Evolutionary conservation across 2,329 filamentous ascomycete species (phyloP).

Genomic region (Cladosporium velox): DNA sequence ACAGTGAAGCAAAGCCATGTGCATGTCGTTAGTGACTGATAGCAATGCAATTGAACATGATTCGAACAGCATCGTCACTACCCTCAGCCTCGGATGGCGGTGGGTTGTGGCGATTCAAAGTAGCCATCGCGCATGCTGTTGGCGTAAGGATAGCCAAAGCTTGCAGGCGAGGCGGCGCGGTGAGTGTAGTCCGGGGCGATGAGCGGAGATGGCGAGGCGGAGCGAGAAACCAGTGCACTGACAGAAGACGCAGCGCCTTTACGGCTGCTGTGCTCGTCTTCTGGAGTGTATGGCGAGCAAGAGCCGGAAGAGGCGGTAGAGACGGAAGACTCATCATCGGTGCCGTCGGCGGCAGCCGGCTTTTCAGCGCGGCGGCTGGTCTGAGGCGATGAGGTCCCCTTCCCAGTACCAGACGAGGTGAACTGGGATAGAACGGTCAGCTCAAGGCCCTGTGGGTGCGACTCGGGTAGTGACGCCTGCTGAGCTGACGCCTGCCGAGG

Average conservation of each 20-base stretch:
- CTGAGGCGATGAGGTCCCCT: slow-evolving; percentile 24
- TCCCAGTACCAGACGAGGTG: slow-evolving; percentile 35
- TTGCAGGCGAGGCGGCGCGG: slow-evolving; percentile 36
- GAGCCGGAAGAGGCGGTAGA: slow-evolving; percentile 31
- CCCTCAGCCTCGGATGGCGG: slow-evolving; percentile 40
- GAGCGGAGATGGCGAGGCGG: slow-evolving; percentile 36
- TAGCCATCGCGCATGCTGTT: slow-evolving; percentile 36
- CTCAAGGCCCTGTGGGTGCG: slow-evolving; percentile 24
- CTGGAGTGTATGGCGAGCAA: slow-evolving; percentile 30
- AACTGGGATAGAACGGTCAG: slow-evolving; percentile 39
- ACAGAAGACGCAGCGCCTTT: slow-evolving; percentile 25
- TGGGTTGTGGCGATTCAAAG: slow-evolving; percentile 37
- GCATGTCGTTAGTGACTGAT: neutral
- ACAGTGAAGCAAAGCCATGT: neutral
- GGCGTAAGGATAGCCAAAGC: slow-evolving; percentile 41
- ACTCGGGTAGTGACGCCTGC: slow-evolving; percentile 24
- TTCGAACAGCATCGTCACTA: neutral
- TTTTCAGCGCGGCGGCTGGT: slow-evolving; percentile 8
- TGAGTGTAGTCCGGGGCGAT: slow-evolving; percentile 31
- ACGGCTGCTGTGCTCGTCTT: slow-evolving; percentile 34
- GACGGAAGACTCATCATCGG: slow-evolving; percentile 21
- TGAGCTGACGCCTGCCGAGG: slow-evolving; percentile 16
- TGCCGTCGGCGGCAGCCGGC: slow-evolving; percentile 27
- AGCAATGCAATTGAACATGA: neutral
- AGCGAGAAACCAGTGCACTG: slow-evolving; percentile 34